Base-by-base conservation (phyloP, 2,329 filamentous ascomycete genomes). In the Claviceps sorghi region DNA sequence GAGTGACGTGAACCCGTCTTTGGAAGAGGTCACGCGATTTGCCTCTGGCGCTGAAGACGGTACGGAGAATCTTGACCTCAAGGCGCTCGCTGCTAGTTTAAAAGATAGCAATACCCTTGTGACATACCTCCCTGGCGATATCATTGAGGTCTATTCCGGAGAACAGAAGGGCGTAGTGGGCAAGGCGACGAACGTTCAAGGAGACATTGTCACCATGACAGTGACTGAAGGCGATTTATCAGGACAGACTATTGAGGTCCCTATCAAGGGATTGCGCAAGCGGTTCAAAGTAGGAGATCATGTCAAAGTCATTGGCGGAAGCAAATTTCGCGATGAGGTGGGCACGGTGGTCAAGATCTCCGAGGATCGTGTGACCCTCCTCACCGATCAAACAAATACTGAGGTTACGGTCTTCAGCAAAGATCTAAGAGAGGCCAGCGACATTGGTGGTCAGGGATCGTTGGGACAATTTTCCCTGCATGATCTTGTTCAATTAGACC, bases 391-490 rank as follows among this genome's bases (percentile, higher is more conserved):
- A 65, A 93, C 82, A 55, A 91, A 93, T 68, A 83, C 84, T 50
- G 93, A 98, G 65, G 89, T 98, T 59, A 96, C 90, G 0, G 93
- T 98, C 36, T 98, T 98, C 65, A 96, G 91, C 72, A 96, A 95
- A 66, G 93, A 98, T 70, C 72, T 98, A 55, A 82, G 94, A 59
- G 88, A 95, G 67, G 93, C 93, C 30, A 88, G 88, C 52, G 93
- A 97, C 64, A 88, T 89, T 59, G 90, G 89, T 56, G 89, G 88
- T 17, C 83, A 90, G 62, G 86, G 88, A 30, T 81, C 82, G 34
- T 72, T 91, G n/a, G 88, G 88, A 11, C 87, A 94, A 67, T 97
- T 86, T 66, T 86, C 90, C 59, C 81, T 98, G 36, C 88, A 94
- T 60, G 93, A 98, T 65, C 77, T 98, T 29, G 88, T 98, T 15